phyloP scores from a whole-genome alignment of 179 eudicot species.

The Silene coronaria region DNA sequence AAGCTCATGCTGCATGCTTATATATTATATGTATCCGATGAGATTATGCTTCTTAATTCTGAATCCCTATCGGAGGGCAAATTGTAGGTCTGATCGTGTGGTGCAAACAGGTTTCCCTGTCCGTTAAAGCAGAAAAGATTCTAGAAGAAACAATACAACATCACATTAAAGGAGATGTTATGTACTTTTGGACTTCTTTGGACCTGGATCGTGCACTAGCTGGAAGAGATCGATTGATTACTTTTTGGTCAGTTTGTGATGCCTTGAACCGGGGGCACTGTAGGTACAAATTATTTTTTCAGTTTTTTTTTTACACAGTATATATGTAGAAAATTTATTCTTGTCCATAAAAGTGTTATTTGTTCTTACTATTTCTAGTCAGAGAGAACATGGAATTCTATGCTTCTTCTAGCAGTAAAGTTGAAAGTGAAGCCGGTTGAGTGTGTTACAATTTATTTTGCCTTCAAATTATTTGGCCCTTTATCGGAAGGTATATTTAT shows the following conservation, averaged over 20 bases:
- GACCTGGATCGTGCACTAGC: constrained; percentile 45
- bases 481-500: not conserved
- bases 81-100: constrained; percentile 27
- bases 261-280: constrained; percentile 84
- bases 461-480: not conserved
- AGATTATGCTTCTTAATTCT: constrained; percentile 12
- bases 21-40: not conserved
- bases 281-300: constrained; percentile 38
- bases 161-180: constrained; percentile 61
- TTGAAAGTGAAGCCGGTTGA: not conserved
- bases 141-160: constrained; percentile 60
- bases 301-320: not conserved
- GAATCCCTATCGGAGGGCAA: constrained; percentile 18
- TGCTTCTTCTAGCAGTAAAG: not conserved
- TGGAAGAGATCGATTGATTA: constrained; percentile 39
- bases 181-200: constrained; percentile 74
- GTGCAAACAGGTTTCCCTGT: constrained; percentile 59
- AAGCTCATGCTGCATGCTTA: too few species aligned
- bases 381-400: not conserved
- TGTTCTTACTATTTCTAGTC: not conserved
- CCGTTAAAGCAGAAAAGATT: constrained; percentile 57
- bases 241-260: constrained; percentile 94
- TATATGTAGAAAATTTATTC: not conserved
- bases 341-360: not conserved
- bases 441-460: not conserved